Evolutionary conservation across 352 stramenopile genomes (phyloP).

Genomic region (Globisporangium cystogenes): DNA sequence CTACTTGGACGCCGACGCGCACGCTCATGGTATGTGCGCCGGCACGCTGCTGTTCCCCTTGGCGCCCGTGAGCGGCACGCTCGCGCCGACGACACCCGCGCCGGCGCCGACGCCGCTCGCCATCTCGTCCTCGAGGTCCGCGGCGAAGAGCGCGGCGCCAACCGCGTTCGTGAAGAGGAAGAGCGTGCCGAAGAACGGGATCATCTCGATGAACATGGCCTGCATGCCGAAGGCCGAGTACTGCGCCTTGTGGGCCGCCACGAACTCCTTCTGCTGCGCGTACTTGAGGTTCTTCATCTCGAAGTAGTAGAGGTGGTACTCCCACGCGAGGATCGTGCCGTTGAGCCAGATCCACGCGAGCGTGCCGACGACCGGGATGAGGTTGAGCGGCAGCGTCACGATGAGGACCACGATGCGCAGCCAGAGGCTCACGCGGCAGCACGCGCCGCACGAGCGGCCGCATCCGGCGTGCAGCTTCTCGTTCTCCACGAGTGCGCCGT

Average conservation of each 20-base stretch:
- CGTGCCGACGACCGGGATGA: slow-evolving; percentile 60
- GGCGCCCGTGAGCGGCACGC: neutral
- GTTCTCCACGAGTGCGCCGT: slow-evolving; percentile 42
- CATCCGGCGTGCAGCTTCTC: slow-evolving; percentile 38
- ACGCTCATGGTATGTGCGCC: slow-evolving; percentile 3
- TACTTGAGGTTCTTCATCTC: slow-evolving; percentile 61
- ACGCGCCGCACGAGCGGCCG: slow-evolving; percentile 32
- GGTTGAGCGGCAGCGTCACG: slow-evolving; percentile 57
- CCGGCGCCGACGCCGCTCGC: slow-evolving; percentile 2
- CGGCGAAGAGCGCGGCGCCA: slow-evolving; percentile 58
- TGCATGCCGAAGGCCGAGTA: slow-evolving; percentile 73
- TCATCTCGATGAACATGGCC: slow-evolving; percentile 68
- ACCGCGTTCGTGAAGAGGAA: slow-evolving; percentile 75
- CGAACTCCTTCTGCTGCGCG: slow-evolving; percentile 42
- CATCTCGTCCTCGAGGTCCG: slow-evolving; percentile 50
- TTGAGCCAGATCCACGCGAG: slow-evolving; percentile 67
- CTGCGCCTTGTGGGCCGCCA: slow-evolving; percentile 39
- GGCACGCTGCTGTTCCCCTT: slow-evolving; percentile 1
- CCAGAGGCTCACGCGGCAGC: slow-evolving; percentile 54
- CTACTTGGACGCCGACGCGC: no score
- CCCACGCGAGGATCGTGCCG: slow-evolving; percentile 59
- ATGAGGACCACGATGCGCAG: slow-evolving; percentile 45
- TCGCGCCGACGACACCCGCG: neutral
- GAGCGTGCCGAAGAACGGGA: slow-evolving; percentile 51
- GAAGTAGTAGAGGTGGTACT: slow-evolving; percentile 75